Conservation (phyloP, 306 rosid genomes). For the Rosa lucieae region DNA sequence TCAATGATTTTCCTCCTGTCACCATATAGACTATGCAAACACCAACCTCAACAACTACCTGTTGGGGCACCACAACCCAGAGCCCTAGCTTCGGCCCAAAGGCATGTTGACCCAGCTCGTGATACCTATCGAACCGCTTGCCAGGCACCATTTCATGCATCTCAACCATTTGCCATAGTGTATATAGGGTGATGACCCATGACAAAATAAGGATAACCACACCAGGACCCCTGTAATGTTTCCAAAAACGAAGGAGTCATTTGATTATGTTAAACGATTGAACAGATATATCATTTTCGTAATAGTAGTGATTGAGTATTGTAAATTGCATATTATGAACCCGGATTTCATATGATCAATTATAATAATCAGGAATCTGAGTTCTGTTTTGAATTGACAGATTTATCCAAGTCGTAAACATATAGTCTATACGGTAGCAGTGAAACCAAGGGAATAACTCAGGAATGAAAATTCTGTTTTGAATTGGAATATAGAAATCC, state of each 20-base stretch:
- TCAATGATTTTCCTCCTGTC: slow-evolving; percentile 64
- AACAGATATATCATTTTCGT: too few relatives aligned
- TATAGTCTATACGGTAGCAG: background rate
- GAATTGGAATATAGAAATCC: background rate
- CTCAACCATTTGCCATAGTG: slow-evolving; percentile 90
- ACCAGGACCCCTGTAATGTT: slow-evolving; percentile 65
- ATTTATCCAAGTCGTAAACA: background rate
- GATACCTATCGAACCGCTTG: slow-evolving; percentile 75
- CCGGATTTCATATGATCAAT: background rate
- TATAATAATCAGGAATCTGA: background rate
- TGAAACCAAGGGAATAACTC: background rate
- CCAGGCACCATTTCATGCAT: slow-evolving; percentile 97
- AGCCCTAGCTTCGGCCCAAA: slow-evolving; percentile 79
- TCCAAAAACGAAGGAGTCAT: background rate
- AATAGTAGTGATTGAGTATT: background rate
- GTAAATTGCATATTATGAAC: background rate
- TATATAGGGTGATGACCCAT: slow-evolving; percentile 76
- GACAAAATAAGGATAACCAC: slow-evolving; percentile 40
- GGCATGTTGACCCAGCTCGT: slow-evolving; percentile 80
- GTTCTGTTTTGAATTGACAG: background rate
- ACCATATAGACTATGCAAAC: slow-evolving; percentile 72
- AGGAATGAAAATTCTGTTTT: slow-evolving; percentile 2
- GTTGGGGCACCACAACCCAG: slow-evolving; percentile 74
- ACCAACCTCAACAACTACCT: slow-evolving; percentile 65
- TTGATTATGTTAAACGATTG: background rate